These are phyloP conservation scores for Hypoxylon sp. DNA, from an alignment of 2,329 filamentous ascomycete genomes.

Conservation along the genomic window DNA sequence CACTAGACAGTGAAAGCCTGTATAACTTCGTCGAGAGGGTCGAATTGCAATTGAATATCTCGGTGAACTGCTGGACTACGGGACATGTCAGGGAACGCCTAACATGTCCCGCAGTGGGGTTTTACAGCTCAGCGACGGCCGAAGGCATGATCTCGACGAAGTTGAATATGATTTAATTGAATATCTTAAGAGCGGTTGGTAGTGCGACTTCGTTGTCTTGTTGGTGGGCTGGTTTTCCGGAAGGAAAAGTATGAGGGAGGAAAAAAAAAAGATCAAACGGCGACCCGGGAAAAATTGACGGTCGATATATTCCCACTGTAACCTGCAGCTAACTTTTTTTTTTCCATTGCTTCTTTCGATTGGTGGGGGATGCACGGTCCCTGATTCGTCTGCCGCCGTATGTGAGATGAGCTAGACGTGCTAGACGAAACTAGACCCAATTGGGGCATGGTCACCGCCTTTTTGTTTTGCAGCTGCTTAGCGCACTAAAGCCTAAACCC, in stretches of 20 bases:
- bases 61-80: conserved; percentile 89
- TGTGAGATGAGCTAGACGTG: conserved; percentile 27
- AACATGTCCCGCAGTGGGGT: conserved; percentile 77
- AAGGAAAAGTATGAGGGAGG: conserved; percentile 46
- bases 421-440: too few relatives aligned
- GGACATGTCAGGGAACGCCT: conserved; percentile 63
- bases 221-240: conserved; percentile 48
- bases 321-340: conserved; percentile 39
- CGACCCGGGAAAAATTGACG: conserved; percentile 43
- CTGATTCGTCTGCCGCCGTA: conserved; percentile 40
- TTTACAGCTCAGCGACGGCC: conserved; percentile 93
- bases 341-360: conserved; percentile 33
- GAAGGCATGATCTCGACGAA: conserved; percentile 79
- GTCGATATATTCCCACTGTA: conserved; percentile 34
- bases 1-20: conserved; percentile 61
- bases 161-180: conserved; percentile 53
- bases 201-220: conserved; percentile 74
- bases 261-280: conserved; percentile 41
- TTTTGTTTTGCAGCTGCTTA: conserved; percentile 39
- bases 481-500: conserved; percentile 31
- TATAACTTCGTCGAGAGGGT: conserved; percentile 69
- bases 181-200: conserved; percentile 43
- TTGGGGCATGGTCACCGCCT: conserved; percentile 42
- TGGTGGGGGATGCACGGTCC: conserved; percentile 37
- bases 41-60: conserved; percentile 70